Evolutionary conservation across 2,329 filamentous ascomycete genomes (phyloP).

Genomic region (Trichoderma arundinaceum): DNA sequence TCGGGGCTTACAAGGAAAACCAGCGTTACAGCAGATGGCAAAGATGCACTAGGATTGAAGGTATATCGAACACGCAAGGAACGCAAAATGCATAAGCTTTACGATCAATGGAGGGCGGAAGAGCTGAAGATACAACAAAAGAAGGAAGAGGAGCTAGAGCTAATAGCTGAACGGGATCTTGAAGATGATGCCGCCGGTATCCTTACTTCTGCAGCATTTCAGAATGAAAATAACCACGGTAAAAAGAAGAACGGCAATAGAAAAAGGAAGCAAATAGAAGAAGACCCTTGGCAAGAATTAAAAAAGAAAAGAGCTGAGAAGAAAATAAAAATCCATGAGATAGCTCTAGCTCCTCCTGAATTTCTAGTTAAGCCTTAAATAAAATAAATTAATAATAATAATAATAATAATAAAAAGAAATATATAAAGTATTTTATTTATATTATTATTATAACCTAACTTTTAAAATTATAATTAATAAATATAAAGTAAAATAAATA

Average conservation of each 20-base stretch:
- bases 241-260: constrained; percentile 45
- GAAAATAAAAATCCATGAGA: constrained; percentile 58
- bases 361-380: constrained; percentile 53
- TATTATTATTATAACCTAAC: too few relatives aligned
- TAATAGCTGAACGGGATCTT: constrained; percentile 66
- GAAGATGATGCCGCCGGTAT: constrained; percentile 61
- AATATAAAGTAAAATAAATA: too few relatives aligned
- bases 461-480: too few relatives aligned
- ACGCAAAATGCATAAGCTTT: constrained; percentile 78
- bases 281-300: constrained; percentile 78
- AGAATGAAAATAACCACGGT: constrained; percentile 48
- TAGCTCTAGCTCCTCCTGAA: constrained; percentile 77
- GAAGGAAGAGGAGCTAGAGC: constrained; percentile 68
- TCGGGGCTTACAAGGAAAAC: constrained; percentile 70
- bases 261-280: constrained; percentile 58
- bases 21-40: constrained; percentile 57
- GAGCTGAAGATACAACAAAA: constrained; percentile 67
- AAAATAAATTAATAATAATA: too few relatives aligned
- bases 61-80: constrained; percentile 80
- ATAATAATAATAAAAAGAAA: too few relatives aligned
- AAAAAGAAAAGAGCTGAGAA: constrained; percentile 67
- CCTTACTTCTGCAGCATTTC: constrained; percentile 49
- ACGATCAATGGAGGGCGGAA: constrained; percentile 76
- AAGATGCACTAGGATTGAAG: constrained; percentile 69
- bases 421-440: too few relatives aligned